Evolutionary conservation across 2,329 filamentous ascomycete species (phyloP).

Genomic region (Arthroderma sp.): DNA sequence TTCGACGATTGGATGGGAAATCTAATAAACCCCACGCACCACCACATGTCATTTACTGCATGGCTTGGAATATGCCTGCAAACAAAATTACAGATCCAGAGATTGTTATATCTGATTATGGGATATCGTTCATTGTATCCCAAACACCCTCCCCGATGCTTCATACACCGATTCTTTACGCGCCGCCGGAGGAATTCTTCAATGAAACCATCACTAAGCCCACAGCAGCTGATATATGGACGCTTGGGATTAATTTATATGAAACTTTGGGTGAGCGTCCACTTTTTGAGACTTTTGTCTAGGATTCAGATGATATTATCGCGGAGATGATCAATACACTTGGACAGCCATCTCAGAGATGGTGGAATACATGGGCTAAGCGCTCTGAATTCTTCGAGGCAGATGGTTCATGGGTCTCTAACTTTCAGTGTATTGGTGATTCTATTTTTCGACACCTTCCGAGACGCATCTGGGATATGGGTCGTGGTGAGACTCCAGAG

Average conservation of each 20-base stretch:
- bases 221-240: constrained; percentile 14
- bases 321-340: constrained; percentile 15
- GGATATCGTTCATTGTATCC: constrained; percentile 13
- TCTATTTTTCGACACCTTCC: constrained; percentile 10
- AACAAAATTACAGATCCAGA: constrained; percentile 12
- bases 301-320: constrained; percentile 13
- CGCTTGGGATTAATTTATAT: constrained; percentile 13
- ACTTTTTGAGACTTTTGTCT: constrained; percentile 15
- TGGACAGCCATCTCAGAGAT: constrained; percentile 10
- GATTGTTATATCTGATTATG: constrained; percentile 16
- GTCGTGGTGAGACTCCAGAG: constrained; percentile 13
- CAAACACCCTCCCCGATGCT: constrained; percentile 12
- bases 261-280: constrained; percentile 13
- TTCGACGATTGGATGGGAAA: constrained; percentile 12
- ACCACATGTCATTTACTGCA: constrained; percentile 10
- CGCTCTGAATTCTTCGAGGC: constrained; percentile 13
- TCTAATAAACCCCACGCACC: constrained; percentile 13
- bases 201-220: constrained; percentile 8
- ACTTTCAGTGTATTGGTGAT: constrained; percentile 12
- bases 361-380: constrained; percentile 13
- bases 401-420: constrained; percentile 12
- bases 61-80: constrained; percentile 13
- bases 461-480: constrained; percentile 13
- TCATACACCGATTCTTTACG: constrained; percentile 13
- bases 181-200: constrained; percentile 13